Evolutionary conservation across 106 monocot genomes (phyloP).

Genomic region (Apostasia shenzhenica): DNA sequence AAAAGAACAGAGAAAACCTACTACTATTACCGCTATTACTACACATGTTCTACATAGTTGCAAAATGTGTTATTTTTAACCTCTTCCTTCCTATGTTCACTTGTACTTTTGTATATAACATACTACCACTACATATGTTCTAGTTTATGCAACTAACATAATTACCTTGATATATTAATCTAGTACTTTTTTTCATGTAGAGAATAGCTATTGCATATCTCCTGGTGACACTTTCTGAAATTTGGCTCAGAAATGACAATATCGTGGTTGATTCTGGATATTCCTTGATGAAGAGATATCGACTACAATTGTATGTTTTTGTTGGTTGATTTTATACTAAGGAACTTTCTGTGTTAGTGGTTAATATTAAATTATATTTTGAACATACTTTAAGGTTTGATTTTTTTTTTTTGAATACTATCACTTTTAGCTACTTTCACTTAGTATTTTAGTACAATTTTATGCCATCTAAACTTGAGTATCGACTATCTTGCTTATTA

Average conservation of each 20-base stretch:
- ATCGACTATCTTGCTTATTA: too few species aligned
- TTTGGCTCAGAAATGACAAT: conserved; percentile 26
- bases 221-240: conserved; percentile 30
- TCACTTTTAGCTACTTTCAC: too few species aligned
- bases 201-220: conserved; percentile 48
- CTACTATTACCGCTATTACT: too few species aligned
- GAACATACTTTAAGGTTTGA: neutral
- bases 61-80: too few species aligned
- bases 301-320: conserved; percentile 28
- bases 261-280: conserved; percentile 35
- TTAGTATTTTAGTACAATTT: too few species aligned
- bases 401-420: neutral
- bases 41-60: too few species aligned
- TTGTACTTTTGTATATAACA: too few species aligned
- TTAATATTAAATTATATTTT: neutral
- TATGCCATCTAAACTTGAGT: too few species aligned
- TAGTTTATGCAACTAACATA: neutral
- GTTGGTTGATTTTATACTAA: neutral
- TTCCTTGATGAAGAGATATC: conserved; percentile 29
- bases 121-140: too few species aligned
- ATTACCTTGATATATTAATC: neutral
- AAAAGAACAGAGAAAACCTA: too few species aligned
- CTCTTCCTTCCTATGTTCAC: too few species aligned
- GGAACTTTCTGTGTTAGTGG: too few species aligned
- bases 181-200: conserved; percentile 11